Evolutionary conservation across 1,284 basidiomycete species (phyloP).

Genomic region (Phenoliferia sp.): DNA sequence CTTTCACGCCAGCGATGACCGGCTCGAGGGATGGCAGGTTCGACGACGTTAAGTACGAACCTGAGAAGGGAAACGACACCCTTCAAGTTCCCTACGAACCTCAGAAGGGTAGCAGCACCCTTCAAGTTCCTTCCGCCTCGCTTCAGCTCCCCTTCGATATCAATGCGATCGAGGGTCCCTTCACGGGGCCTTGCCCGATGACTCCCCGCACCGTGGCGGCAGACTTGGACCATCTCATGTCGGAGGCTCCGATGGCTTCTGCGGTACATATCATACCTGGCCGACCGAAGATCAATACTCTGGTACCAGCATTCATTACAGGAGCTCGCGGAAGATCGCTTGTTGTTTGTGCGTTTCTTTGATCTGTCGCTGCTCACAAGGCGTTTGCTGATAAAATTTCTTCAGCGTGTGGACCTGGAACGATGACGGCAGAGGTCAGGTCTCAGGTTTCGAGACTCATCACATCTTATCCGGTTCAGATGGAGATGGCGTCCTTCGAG

Average conservation of each 20-base stretch:
- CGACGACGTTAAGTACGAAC: neutral
- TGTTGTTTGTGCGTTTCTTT: conserved; percentile 9
- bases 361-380: neutral
- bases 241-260: conserved; percentile 16
- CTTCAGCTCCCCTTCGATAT: conserved; percentile 7
- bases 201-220: neutral
- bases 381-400: neutral
- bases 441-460: conserved; percentile 19
- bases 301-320: conserved; percentile 17
- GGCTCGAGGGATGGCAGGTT: conserved; percentile 1
- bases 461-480: conserved; percentile 10
- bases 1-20: conserved; percentile 13
- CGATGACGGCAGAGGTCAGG: conserved; percentile 14
- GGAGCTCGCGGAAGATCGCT: conserved; percentile 16
- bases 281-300: conserved; percentile 1
- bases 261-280: conserved; percentile 17
- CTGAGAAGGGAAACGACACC: no score
- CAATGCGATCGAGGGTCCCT: neutral
- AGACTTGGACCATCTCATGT: neutral
- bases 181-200: neutral
- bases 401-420: conserved; percentile 13
- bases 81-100: no score
- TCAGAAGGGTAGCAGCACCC: no score
- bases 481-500: conserved; percentile 22
- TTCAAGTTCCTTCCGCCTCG: neutral